phyloP scores from a whole-genome alignment of 306 rosid species.

The Amphicarpaea edgeworthii region DNA sequence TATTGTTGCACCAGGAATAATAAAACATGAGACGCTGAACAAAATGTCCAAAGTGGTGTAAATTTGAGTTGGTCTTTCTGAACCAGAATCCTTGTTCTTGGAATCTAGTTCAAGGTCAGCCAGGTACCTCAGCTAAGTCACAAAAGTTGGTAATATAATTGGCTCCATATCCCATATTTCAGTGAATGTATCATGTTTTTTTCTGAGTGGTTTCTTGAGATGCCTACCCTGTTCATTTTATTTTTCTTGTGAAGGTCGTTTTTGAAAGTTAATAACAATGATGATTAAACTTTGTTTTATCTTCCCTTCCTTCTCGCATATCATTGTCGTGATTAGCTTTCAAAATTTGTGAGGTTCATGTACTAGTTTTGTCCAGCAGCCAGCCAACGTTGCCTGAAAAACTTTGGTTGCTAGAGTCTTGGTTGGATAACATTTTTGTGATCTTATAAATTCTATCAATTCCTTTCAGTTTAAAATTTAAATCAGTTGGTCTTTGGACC shows the following conservation, averaged over 20 bases:
- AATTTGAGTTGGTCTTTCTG: not conserved
- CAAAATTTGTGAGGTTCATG: no score
- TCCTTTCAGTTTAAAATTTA: not conserved
- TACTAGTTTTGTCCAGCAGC: no score
- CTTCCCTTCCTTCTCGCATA: no score
- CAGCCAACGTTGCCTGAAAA: no score
- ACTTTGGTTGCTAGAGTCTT: not conserved
- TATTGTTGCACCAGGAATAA: not conserved
- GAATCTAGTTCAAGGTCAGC: not conserved
- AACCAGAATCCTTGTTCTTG: not conserved
- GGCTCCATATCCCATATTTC: conserved; percentile 9
- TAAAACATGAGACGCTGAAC: not conserved
- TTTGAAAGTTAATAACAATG: no score
- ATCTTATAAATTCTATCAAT: not conserved
- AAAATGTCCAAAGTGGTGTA: not conserved
- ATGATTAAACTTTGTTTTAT: no score
- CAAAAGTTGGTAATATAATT: not conserved
- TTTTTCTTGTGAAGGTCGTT: not conserved
- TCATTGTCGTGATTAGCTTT: no score
- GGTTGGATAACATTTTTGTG: not conserved
- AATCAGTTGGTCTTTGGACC: not conserved
- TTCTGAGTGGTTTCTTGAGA: not conserved
- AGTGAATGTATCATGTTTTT: no score
- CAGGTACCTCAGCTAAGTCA: not conserved
- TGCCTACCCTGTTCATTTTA: not conserved